Evolutionary conservation across 257 asterid species (phyloP), one percentile per base, ranked within the genome.

Genomic region (Solanum lycopersicoides): DNA sequence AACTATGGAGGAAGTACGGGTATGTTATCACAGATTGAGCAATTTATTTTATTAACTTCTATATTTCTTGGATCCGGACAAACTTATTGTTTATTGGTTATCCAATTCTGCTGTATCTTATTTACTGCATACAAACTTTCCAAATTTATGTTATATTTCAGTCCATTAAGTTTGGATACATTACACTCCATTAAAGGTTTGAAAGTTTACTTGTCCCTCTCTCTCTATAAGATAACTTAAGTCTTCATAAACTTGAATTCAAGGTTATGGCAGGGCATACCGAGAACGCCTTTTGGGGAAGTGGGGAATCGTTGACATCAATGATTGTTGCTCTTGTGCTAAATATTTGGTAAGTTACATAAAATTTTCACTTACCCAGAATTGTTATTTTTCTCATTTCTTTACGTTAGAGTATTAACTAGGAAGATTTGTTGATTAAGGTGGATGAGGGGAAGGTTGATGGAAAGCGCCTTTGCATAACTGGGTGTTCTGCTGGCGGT

Each of bases 1-100:
- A 97, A 97, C 91, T 97, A 97, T 86, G 99, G 99, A 85, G 99
- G 99, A 91, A 97, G 99, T 92, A 90, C 99, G 42, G 99, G 99
- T 97, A 93, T 37, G 84, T 66, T 42, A 21, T 65, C 65, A 47
- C 39, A 35, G 82, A 72, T 28, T 84, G 85, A 47, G 44, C 68
- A 47, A 20, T 47, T 69, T 32, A 47, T 44, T 30, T 53, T 53
- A 53, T 75, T 30, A 44, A 21, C 82, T 68, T 30, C 68, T 14
- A 80, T 21, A 47, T 10, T 80, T 80, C 68, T 47, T 80, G 25
- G 68, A 80, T 47, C 20, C 16, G 9, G 68, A 30, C 30, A 9
- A 41, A 2, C 3, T 39, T 72, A 28, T 47, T 39, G 30, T 69
- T 45, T 32, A 16, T 86, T 25, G 41, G 34, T 37, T 86, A 30